Evolutionary conservation across 129 eudicot species (phyloP), one percentile per base, ranked within the genome.

Genomic region (Artemisia tridentata): DNA sequence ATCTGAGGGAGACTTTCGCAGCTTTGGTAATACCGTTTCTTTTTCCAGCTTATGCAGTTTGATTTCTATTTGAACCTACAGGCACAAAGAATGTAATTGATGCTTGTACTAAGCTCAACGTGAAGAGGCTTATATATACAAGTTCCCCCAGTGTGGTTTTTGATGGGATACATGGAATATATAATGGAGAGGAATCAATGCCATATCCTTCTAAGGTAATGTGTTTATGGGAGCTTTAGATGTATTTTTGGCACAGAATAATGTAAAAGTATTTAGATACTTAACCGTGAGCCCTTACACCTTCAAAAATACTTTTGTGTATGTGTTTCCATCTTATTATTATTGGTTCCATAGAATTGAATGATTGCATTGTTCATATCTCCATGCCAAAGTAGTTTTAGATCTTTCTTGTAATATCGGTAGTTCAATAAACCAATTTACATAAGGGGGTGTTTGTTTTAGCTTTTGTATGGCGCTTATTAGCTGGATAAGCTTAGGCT

Each of bases 101-200:
- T 73, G 98, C 96, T 52, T 92, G 98, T 78, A 71, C 83, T 64
- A 88, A 85, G 83, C 80, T 75, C 49, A 90, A 92, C 21, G 86
- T 92, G 49, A 92, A 92, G 78, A 76, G 96, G 69, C 95, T 92
- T 75, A 82, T 92, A 11, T 87, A 86, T 67, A 92, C 98, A 3
- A 92, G 98, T 81, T 92, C 98, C 23, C 91, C 98, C 1, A 87
- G 98, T 69, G 96, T 92, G 74, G 95, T 92, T 62, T 89, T 87
- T 83, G 98, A 92, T 85, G 98, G 98, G 38, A 76, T 89, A 27
- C 84, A 81, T 78, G 90, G 82, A 45, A 92, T 85, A 27, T 14
- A 69, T 27, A 83, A 92, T 75, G 98, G 95, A 29, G 84, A 92
- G 65, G 98, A 92, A 75, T 83, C 92, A 58, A 74, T 92, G 84